Conservation (phyloP, 148 eudicot genomes). For the Vaccinium myrtillus region DNA sequence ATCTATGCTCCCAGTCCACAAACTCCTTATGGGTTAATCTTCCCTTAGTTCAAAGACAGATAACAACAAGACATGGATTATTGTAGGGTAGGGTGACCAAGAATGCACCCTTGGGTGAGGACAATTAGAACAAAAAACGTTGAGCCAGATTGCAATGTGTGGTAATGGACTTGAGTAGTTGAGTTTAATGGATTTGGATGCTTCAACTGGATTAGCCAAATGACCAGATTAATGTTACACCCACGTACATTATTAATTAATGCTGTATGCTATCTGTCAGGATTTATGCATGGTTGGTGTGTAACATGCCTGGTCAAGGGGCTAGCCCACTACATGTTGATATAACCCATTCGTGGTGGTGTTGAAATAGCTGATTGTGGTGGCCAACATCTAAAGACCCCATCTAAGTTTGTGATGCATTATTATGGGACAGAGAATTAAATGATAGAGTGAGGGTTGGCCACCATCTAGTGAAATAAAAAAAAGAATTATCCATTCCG, state of each 20-base stretch:
- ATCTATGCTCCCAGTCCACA: too few relatives aligned
- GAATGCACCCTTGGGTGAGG: constrained; percentile 23
- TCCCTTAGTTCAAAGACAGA: constrained; percentile 11
- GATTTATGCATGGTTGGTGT: constrained; percentile 31
- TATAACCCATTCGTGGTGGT: constrained; percentile 15
- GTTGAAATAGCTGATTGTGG: background rate
- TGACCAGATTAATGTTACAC: background rate
- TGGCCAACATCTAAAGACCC: background rate
- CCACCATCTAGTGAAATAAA: background rate
- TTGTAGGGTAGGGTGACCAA: constrained; percentile 23
- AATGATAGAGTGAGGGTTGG: background rate
- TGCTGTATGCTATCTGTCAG: constrained; percentile 19
- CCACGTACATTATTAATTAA: background rate
- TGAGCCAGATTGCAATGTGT: constrained; percentile 1
- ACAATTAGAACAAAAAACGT: constrained; percentile 19
- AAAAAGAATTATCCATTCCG: too few relatives aligned
- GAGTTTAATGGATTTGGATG: background rate
- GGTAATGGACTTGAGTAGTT: constrained; percentile 3
- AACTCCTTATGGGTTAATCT: too few relatives aligned
- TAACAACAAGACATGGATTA: constrained; percentile 10
- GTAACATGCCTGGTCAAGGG: constrained; percentile 22
- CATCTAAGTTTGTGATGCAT: background rate
- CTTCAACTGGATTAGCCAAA: constrained; percentile 12
- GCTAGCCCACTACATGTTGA: constrained; percentile 23
- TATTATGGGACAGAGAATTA: background rate